phyloP scores from a whole-genome alignment of 2,329 filamentous ascomycete species.

The Herpotrichia juniperi region DNA sequence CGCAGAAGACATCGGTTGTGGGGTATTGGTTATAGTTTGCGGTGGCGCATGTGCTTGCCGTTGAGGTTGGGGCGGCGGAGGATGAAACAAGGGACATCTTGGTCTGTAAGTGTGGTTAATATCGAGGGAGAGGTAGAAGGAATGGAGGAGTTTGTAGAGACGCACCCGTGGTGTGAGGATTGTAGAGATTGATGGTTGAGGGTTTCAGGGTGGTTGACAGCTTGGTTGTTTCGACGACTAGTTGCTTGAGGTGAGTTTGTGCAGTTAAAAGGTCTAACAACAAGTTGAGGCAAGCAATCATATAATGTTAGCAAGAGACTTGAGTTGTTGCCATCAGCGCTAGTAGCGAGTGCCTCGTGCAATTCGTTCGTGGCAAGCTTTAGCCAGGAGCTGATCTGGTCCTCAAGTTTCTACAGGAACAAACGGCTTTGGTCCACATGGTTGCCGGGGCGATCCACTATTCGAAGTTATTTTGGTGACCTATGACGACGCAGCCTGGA shows the following conservation, averaged over 20 bases:
- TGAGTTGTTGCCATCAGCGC: background rate
- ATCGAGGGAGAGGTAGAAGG: background rate
- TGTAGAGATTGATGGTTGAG: background rate
- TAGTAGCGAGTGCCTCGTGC: background rate
- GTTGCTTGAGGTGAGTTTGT: background rate
- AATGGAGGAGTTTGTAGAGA: background rate
- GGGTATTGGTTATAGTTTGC: constrained; percentile 33
- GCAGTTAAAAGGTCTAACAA: background rate
- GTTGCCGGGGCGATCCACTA: constrained; percentile 1
- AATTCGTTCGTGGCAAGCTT: background rate
- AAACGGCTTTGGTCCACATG: constrained; percentile 1
- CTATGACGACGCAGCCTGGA: background rate
- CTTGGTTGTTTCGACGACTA: background rate
- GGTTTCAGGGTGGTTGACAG: background rate
- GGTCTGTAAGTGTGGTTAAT: background rate
- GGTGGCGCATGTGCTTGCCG: constrained; percentile 26
- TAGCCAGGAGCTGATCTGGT: constrained; percentile 2
- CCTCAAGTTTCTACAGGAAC: background rate
- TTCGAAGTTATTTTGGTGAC: background rate
- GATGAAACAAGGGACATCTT: constrained; percentile 14
- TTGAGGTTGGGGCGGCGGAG: constrained; percentile 16
- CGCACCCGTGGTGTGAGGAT: background rate
- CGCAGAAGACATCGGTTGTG: constrained; percentile 34
- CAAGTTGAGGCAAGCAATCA: too few species aligned
- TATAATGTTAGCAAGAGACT: background rate